Conservation (phyloP, 1,284 basidiomycete genomes). For the Ustilago xerochloae region DNA sequence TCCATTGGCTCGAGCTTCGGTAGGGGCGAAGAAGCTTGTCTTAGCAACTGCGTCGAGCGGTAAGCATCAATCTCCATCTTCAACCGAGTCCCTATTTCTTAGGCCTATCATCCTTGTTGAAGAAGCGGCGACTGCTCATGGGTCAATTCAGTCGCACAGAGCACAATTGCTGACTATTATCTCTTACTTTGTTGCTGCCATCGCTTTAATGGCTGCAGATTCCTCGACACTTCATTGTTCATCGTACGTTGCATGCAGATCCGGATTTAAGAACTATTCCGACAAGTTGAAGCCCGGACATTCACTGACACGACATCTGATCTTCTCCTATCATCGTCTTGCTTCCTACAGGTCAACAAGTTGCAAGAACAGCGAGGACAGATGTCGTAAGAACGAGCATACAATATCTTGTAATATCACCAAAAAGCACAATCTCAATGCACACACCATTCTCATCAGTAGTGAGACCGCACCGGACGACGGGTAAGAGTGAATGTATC, state of each 20-base stretch:
- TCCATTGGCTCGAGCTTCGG: slow-evolving; percentile 86
- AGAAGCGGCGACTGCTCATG: too few species aligned
- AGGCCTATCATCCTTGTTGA: too few species aligned
- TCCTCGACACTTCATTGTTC: slow-evolving; percentile 83
- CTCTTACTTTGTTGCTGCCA: neutral
- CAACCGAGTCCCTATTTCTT: too few species aligned
- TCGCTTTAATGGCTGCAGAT: slow-evolving; percentile 70
- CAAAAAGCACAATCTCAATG: slow-evolving; percentile 4
- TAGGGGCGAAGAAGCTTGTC: slow-evolving; percentile 82
- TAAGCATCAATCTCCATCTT: slow-evolving; percentile 59
- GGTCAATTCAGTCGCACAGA: neutral
- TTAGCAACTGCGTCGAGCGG: slow-evolving; percentile 86
- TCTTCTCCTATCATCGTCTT: neutral
- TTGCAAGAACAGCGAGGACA: slow-evolving; percentile 73
- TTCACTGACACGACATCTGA: neutral
- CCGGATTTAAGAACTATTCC: neutral
- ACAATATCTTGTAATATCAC: slow-evolving; percentile 23
- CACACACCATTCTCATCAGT: slow-evolving; percentile 13
- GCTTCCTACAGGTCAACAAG: slow-evolving; percentile 72
- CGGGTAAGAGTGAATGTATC: too few species aligned
- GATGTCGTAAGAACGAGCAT: slow-evolving; percentile 10
- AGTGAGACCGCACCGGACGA: too few species aligned
- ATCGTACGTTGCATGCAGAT: slow-evolving; percentile 47
- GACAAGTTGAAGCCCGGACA: neutral
- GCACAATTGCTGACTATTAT: neutral